A percentile compares a stretch with the other conserved stretches of the same genome.
Conservation (phyloP, 805 yeast species). For the Metschnikowia henanensis region DNA sequence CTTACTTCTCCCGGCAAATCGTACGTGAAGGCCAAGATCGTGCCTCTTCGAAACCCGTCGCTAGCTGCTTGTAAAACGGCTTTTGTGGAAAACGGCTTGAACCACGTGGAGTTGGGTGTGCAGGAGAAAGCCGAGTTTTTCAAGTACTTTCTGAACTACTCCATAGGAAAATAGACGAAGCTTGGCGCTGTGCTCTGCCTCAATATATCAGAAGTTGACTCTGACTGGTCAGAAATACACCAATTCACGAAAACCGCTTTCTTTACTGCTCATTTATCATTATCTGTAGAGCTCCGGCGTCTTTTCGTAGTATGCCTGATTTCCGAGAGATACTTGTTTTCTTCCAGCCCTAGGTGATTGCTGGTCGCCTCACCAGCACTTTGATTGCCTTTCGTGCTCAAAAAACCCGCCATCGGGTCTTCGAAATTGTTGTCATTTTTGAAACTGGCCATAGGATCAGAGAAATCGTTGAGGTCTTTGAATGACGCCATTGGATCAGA, state of each 20-base stretch:
- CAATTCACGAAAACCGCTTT: too few relatives aligned
- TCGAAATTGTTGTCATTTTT: slow-evolving; percentile 27
- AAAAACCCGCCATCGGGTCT: slow-evolving; percentile 9
- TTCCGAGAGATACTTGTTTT: background rate
- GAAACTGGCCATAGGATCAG: slow-evolving; percentile 2
- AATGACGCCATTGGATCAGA: slow-evolving; percentile 33
- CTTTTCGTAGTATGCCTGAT: slow-evolving; percentile 6
- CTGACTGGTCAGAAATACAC: too few relatives aligned
- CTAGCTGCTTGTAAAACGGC: slow-evolving; percentile 22
- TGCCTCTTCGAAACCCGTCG: slow-evolving; percentile 21
- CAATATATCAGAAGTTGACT: too few relatives aligned
- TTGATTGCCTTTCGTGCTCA: background rate
- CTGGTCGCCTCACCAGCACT: too few relatives aligned
- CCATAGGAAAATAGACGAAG: slow-evolving; percentile 6
- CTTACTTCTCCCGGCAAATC: slow-evolving; percentile 24
- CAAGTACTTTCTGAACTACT: slow-evolving; percentile 14
- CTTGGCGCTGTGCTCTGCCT: too few relatives aligned
- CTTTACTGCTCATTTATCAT: too few relatives aligned
- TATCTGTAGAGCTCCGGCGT: slow-evolving; percentile 4
- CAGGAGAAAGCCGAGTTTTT: slow-evolving; percentile 31
- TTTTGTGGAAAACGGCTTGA: slow-evolving; percentile 35
- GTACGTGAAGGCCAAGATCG: slow-evolving; percentile 28
- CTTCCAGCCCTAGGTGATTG: too few relatives aligned
- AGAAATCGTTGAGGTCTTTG: slow-evolving; percentile 32
- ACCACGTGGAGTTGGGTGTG: slow-evolving; percentile 30